Conservation (phyloP, 1,284 basidiomycete species). For the Hemileia vastatrix region DNA sequence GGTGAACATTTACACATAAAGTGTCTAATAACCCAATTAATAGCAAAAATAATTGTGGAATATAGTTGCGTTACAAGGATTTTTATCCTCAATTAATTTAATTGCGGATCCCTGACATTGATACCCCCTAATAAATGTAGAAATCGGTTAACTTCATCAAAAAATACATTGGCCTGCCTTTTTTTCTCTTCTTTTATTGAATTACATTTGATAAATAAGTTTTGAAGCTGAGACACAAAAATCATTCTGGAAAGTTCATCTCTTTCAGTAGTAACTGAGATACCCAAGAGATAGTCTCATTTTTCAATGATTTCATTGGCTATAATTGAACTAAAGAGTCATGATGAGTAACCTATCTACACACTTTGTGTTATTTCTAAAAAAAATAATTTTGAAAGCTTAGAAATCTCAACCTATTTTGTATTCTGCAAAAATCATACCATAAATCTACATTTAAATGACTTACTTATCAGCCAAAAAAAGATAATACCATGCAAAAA, state of each 20-base stretch:
- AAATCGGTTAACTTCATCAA: slow-evolving; percentile 85
- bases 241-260: slow-evolving; percentile 54
- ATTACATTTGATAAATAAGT: slow-evolving; percentile 66
- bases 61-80: no score
- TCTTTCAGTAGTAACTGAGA: slow-evolving; percentile 76
- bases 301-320: slow-evolving; percentile 92
- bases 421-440: slow-evolving; percentile 20
- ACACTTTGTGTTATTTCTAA: no score
- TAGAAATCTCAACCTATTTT: slow-evolving; percentile 14
- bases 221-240: slow-evolving; percentile 83
- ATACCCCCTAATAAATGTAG: no score
- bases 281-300: slow-evolving; percentile 66
- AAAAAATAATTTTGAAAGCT: neutral
- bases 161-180: slow-evolving; percentile 66
- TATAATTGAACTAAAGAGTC: slow-evolving; percentile 48
- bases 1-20: no score
- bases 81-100: no score
- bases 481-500: no score
- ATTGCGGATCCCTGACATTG: no score
- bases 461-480: no score
- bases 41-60: no score
- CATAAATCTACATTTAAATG: slow-evolving; percentile 21
- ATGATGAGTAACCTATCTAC: no score
- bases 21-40: no score
- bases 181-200: slow-evolving; percentile 70